Conservation (phyloP, 1,139 yeast genomes). For the Kurtzmaniella quercitrusa region DNA sequence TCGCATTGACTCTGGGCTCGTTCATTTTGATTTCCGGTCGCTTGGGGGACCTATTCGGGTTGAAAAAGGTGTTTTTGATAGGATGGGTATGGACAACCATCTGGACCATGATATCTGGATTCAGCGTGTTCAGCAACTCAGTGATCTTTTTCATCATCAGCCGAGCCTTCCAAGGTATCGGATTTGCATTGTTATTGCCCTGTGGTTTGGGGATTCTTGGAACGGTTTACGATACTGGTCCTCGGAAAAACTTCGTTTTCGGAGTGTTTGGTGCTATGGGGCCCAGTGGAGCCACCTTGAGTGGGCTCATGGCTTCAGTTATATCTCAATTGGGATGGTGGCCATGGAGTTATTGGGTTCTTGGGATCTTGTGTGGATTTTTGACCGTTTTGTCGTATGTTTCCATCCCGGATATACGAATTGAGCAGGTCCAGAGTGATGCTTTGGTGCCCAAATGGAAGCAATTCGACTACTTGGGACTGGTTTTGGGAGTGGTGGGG, state of each 20-base stretch:
- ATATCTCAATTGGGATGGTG: conserved; percentile 41
- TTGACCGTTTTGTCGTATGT: conserved; percentile 23
- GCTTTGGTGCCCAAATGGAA: conserved; percentile 1
- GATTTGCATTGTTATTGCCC: conserved; percentile 50
- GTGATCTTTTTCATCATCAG: conserved; percentile 45
- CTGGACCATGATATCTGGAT: conserved; percentile 47
- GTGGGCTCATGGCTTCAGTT: conserved; percentile 46
- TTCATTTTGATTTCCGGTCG: conserved; percentile 49
- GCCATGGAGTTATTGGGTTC: conserved; percentile 52
- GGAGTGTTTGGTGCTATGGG: conserved; percentile 52
- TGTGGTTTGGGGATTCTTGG: conserved; percentile 52
- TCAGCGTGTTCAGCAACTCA: conserved; percentile 39
- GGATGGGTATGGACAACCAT: conserved; percentile 44
- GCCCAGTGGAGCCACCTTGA: conserved; percentile 51
- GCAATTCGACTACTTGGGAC: conserved; percentile 42
- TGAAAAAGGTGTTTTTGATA: conserved; percentile 33
- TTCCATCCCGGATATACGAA: conserved; percentile 29
- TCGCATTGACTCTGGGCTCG: conserved; percentile 53
- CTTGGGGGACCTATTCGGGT: conserved; percentile 52
- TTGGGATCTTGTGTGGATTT: conserved; percentile 31
- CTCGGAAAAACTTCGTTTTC: conserved; percentile 48
- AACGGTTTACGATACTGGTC: conserved; percentile 39
- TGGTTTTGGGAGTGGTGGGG: conserved; percentile 43
- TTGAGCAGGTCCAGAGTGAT: background rate
- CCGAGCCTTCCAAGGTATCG: conserved; percentile 53